Base-by-base conservation (phyloP, 208 protist genomes). In the Acanthamoeba quina region DNA sequence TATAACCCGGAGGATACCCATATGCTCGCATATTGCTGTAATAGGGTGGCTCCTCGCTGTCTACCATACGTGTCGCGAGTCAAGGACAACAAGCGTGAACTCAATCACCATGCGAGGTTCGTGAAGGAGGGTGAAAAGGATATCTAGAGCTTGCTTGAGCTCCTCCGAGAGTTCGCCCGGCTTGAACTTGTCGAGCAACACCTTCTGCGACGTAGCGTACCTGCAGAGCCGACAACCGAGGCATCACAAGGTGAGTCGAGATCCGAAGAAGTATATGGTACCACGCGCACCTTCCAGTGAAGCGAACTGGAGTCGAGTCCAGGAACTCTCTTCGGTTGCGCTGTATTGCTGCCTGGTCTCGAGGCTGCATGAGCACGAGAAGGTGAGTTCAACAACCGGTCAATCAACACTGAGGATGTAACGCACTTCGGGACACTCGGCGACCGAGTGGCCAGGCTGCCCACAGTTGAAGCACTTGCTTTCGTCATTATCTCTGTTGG, bases 401-500 rank as follows among this genome's bases (percentile, higher is more conserved):
- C 66, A 17, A 7, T 3, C 66, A 15, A 17, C 24, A 19, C 13
- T 29, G 7, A 72, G 66, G 6, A 82, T 44, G 41, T 0, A 34
- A 52, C 44, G 31, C 15, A 82, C 74, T 15, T 44, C 74, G 44
- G 74, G 74, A 29, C 74, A 82, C 19, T 82, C 74, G 44, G 17
- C n/a, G 9, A 82, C 37, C n/a, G 74, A 52, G 74, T 82, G 74
- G 44, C 74, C 74, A 10, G 74, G 74, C 74, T 44, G 13, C 37
- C 47, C 74, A n/a, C 74, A 82, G 41, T 82, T 82, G 44, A 82
- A 82, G 74, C 74, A 82, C 24, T 11, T 82, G 41, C 74, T 17
- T 11, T 72, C n/a, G 7, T 11, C 66, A 29, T 5, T 52, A 44
- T 82, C 74, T 19, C 74, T 54, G 44, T 34, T 44, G 24, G 34